Conservation (phyloP, 2,329 filamentous ascomycete genomes). For the Curvularia verruculosa region DNA sequence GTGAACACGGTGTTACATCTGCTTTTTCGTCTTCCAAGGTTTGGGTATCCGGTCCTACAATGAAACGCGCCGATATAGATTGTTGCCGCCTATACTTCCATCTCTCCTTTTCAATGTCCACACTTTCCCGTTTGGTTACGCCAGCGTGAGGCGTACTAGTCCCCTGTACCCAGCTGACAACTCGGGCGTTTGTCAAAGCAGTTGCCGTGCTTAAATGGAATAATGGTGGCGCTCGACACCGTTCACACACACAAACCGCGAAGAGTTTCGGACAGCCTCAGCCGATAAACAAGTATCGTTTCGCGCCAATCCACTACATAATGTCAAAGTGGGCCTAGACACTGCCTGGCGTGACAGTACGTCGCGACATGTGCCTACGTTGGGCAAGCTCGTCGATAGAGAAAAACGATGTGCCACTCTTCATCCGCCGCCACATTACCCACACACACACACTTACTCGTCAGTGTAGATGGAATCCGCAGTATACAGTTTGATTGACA, state of each 20-base stretch:
- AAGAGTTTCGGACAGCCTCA: neutral
- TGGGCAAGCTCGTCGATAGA: neutral
- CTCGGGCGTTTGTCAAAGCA: constrained; percentile 5
- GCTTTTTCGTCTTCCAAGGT: constrained; percentile 5
- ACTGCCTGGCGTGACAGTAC: constrained; percentile 13
- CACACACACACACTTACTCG: constrained; percentile 1
- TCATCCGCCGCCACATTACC: constrained; percentile 1
- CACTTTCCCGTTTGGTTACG: neutral
- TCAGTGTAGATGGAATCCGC: constrained; percentile 2
- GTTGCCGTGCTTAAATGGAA: constrained; percentile 2
- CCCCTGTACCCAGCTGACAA: neutral
- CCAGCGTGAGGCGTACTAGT: constrained; percentile 1
- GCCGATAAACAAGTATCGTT: constrained; percentile 4
- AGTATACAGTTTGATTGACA: constrained; percentile 4
- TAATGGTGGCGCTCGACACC: constrained; percentile 3
- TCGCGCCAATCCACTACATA: constrained; percentile 9
- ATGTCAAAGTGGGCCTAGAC: constrained; percentile 8
- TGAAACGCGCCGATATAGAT: constrained; percentile 2
- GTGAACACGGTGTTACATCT: constrained; percentile 6
- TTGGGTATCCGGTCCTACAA: constrained; percentile 1
- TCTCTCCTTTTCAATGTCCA: constrained; percentile 2
- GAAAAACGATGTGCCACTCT: neutral
- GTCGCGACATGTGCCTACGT: constrained; percentile 10
- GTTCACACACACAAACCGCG: constrained; percentile 2
- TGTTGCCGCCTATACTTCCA: neutral